Evolutionary conservation across 1,284 basidiomycete species (phyloP), one percentile per base, ranked within the genome.

Genomic region (Ganoderma boninense): DNA sequence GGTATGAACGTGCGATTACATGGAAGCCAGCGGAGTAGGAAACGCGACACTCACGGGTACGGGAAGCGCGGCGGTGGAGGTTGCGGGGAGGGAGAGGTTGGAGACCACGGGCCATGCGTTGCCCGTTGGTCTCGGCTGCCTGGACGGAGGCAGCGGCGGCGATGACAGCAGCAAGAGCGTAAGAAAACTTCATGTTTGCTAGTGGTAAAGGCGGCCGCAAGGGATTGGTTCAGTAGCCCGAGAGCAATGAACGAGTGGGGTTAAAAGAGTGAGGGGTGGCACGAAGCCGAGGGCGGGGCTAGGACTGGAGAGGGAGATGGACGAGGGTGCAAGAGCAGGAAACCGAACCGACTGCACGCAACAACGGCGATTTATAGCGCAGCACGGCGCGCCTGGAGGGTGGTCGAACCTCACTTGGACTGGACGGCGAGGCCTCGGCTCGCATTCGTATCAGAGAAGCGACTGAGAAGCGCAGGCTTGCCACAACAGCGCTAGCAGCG

Each of bases 51-150:
- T 70, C 29, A 72, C 73, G 54, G 23, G 63, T 70, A 49, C 66
- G 69, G n/a, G 73, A 69, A 42, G 69, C 29, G n/a, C 26, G 72
- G 14, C 49, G 57, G 65, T 71, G 67, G 44, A 68, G 38, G 52
- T 69, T 57, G 38, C 71, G 71, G 29, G 73, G 73, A 42, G 69
- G 73, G 29, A 72, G 67, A 10, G 73, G 73, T 57, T 62, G 61
- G 64, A 74, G 71, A 35, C 73, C 73, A 44, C 69, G 73, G 2
- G 73, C 73, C 65, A 74, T 56, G 35, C 73, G 73, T 23, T 74
- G 90, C 23, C 89, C 92, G 75, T 90, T 88, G 77, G 92, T 83
- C 0, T 78, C 82, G 69, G 87, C 72, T 49, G 77, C 76, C 79
- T 89, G 86, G 26, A 85, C 88, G 23, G 83, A 69, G 66, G 80